Evolutionary conservation across 164 flowering plant species (phyloP).

Genomic region (Tetrastigma voinierianum): DNA sequence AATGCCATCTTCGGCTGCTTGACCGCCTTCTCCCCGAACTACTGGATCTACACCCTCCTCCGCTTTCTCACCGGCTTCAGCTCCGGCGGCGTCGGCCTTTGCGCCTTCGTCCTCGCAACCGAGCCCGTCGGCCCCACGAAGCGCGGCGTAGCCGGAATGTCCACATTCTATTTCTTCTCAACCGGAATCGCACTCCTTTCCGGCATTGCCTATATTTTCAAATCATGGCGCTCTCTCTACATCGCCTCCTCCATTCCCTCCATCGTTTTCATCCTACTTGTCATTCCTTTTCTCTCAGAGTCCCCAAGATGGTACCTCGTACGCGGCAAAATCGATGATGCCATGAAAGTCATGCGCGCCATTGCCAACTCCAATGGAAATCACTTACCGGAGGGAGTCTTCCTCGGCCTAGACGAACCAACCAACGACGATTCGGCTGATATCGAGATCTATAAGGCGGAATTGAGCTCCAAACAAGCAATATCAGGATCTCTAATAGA

Average conservation of each 20-base stretch:
- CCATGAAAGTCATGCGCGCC: constrained; percentile 61
- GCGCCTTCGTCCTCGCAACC: constrained; percentile 80
- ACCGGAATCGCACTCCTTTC: constrained; percentile 70
- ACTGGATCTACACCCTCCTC: constrained; percentile 48
- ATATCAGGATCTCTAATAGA: constrained; percentile 55
- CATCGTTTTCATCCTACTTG: constrained; percentile 41
- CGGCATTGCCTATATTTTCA: constrained; percentile 67
- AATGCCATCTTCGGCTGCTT: constrained; percentile 67
- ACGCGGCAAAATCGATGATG: constrained; percentile 49
- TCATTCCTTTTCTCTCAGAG: constrained; percentile 75
- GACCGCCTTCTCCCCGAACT: constrained; percentile 72
- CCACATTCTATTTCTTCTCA: constrained; percentile 94
- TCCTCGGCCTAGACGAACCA: constrained; percentile 58
- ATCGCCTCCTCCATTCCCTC: constrained; percentile 83
- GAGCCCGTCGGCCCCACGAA: constrained; percentile 79
- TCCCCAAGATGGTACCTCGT: constrained; percentile 92
- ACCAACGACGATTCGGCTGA: not conserved
- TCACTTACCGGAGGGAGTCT: constrained; percentile 42
- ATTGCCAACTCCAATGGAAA: constrained; percentile 66
- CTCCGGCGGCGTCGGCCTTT: constrained; percentile 91
- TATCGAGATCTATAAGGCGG: not conserved
- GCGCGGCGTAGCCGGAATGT: constrained; percentile 91
- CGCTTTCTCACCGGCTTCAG: constrained; percentile 89
- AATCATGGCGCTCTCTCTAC: constrained; percentile 78
- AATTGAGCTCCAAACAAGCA: constrained; percentile 13